Evolutionary conservation across 768 basidiomycete genomes (phyloP), one percentile per base, ranked within the genome.

Genomic region (Rhodotorula paludigena): DNA sequence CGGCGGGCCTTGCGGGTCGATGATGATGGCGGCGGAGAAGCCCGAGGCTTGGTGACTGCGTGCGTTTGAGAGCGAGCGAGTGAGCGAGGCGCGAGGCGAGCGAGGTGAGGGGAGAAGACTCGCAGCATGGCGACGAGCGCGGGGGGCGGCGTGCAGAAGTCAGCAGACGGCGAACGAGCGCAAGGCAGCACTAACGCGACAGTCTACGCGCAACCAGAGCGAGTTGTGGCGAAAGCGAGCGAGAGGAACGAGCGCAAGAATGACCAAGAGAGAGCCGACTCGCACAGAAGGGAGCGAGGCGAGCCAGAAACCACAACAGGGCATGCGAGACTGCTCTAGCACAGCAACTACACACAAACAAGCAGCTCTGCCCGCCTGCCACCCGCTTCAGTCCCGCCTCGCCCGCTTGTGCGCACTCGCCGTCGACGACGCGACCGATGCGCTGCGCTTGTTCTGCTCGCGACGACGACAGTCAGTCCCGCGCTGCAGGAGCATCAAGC

Each of bases 391-490:
- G 32, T 69, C 67, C 5, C 67, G 41, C 15, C 68, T 11, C 33
- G 62, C 68, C 42, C 68, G 62, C 54, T 69, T 69, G n/a, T 35
- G 64, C 62, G 68, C n/a, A n/a, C n/a, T 60, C 5, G 59, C 66
- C 0, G 68, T 69, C 54, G 68, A 69, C 36, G 68, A 69, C 20
- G 68, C 68, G 4, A 69, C 68, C 14, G 68, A 69, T 2, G 62
- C 68, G 25, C 53, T 56, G 18, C 68, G 62, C 54, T 69, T 69
- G 45, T 64, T 60, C 68, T 68, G 65, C 36, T 0, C 1, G 55
- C 23, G 11, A 5, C 7, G 1, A 11, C 4, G 35, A n/a, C 45
- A 39, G n/a, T 49, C 38, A 44, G 28, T 12, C 32, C 3, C 4
- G 28, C 5, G 16, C 20, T 2, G 42, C 9, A 18, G n/a, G 16